Evolutionary conservation across 1,284 basidiomycete species (phyloP).

Genomic region (Trichosporon faecale): DNA sequence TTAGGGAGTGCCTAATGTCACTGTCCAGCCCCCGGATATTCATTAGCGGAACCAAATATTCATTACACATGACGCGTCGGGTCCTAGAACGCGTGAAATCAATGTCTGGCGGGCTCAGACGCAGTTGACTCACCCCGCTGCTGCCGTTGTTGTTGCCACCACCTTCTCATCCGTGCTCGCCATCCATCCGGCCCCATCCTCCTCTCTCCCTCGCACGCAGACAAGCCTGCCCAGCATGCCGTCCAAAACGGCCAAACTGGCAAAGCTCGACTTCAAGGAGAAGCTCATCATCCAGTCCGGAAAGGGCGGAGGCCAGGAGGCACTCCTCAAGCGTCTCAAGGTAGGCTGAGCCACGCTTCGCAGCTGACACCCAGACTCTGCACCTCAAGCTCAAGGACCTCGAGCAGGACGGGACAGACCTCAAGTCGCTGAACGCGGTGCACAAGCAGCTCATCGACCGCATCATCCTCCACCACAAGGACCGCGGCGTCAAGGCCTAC

Average conservation of each 20-base stretch:
- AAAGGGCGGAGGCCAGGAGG: slow-evolving; percentile 56
- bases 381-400: slow-evolving; percentile 76
- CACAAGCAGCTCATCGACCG: slow-evolving; percentile 76
- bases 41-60: slow-evolving; percentile 14
- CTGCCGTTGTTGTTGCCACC: slow-evolving; percentile 6
- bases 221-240: slow-evolving; percentile 21
- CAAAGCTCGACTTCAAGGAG: slow-evolving; percentile 67
- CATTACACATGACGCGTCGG: slow-evolving; percentile 1
- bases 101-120: neutral
- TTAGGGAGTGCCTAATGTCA: neutral
- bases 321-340: slow-evolving; percentile 77
- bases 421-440: slow-evolving; percentile 64
- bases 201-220: neutral
- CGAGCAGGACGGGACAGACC: slow-evolving; percentile 84
- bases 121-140: slow-evolving; percentile 2
- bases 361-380: slow-evolving; percentile 54
- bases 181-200: neutral
- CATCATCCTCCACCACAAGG: slow-evolving; percentile 85
- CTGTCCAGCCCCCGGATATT: neutral
- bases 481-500: slow-evolving; percentile 84
- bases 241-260: slow-evolving; percentile 19
- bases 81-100: neutral
- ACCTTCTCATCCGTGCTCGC: slow-evolving; percentile 11
- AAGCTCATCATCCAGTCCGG: slow-evolving; percentile 62
- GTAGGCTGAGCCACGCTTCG: slow-evolving; percentile 23